Base-by-base conservation (phyloP, 1,284 basidiomycete species). In the Ceratobasidium sp. region DNA sequence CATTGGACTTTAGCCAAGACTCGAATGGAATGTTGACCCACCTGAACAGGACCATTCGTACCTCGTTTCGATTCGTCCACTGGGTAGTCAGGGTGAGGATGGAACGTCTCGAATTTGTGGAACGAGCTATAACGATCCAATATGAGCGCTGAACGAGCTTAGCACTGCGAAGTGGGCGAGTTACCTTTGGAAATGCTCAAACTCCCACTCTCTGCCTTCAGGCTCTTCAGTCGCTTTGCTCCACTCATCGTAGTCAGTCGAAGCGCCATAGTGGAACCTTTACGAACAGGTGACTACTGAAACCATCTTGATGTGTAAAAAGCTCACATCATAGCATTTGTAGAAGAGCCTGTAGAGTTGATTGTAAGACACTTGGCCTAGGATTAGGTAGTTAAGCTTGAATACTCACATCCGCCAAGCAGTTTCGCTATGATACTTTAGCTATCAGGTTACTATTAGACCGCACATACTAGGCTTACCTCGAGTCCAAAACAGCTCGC, bases 281-380 rank as follows among this genome's bases (percentile, higher is more conserved):
- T 18, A 40, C 3, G 33, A 3, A 26, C 15, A 61, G 39, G 26
- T 28, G 46, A 26, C 20, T n/a, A 42, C 70, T 40, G 81, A 53
- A 79, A 80, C 40, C 42, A 28, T 26, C 39, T 68, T 15, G 64
- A 55, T 49, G 18, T 49, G 18, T 49, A 18, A 49, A 2, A 12
- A 49, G 80, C 87, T 42, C 82, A 90, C 91, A 93, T 90, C 84
- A 90, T 88, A 0, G 91, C 92, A 79, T 93, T 93, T 71, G 91
- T 89, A 18, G 91, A 89, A 7, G 91, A 91, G 78, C 90, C 91
- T 92, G 58, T 69, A 55, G 4, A 20, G 28, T 40, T 66, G 71
- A 78, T 33, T 53, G 39, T 33, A 26, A 12, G 46, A 13, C 46
- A 12, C 18, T 49, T 12, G 18, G 7, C 18, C 18, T 49, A 18